These are phyloP conservation scores for Solanum pinnatisectum DNA, from an alignment of 257 asterid genomes.

Conservation along the genomic window DNA sequence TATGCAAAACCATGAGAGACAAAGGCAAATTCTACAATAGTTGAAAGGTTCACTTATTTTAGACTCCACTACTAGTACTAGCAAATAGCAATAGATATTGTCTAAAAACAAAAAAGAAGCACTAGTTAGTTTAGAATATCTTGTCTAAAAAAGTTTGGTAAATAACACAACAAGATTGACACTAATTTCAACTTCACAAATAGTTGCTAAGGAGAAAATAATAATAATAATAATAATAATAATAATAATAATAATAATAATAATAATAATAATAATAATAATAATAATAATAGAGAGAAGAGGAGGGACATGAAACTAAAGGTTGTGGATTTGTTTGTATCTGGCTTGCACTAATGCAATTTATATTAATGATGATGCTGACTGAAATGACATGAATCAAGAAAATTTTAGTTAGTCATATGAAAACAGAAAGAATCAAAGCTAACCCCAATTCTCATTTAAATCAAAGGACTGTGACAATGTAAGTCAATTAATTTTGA, in stretches of 20 bases:
- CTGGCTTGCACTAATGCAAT: constrained; percentile 2
- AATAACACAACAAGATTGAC: not conserved
- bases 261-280: not conserved
- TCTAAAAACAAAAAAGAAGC: constrained; percentile 13
- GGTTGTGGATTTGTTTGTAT: not conserved
- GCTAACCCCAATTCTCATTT: constrained; percentile 23
- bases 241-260: not conserved
- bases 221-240: not conserved
- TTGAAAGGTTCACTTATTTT: constrained; percentile 14
- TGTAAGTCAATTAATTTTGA: not conserved
- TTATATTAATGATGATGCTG: constrained; percentile 3
- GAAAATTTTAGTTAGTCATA: constrained; percentile 27
- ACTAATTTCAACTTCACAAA: not conserved
- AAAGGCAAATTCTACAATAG: not conserved
- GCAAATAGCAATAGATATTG: constrained; percentile 27
- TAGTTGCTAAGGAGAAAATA: not conserved
- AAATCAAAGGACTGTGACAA: not conserved
- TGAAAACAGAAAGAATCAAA: constrained; percentile 25
- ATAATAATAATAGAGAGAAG: not conserved
- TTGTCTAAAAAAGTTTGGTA: not conserved
- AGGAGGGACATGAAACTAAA: not conserved
- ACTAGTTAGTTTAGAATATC: not conserved
- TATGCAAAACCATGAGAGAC: constrained; percentile 11
- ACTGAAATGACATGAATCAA: constrained; percentile 3
- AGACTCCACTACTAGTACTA: constrained; percentile 1